Conservation (phyloP, 495 filamentous ascomycete species). For the Pseudomonodictys pantanalensis region DNA sequence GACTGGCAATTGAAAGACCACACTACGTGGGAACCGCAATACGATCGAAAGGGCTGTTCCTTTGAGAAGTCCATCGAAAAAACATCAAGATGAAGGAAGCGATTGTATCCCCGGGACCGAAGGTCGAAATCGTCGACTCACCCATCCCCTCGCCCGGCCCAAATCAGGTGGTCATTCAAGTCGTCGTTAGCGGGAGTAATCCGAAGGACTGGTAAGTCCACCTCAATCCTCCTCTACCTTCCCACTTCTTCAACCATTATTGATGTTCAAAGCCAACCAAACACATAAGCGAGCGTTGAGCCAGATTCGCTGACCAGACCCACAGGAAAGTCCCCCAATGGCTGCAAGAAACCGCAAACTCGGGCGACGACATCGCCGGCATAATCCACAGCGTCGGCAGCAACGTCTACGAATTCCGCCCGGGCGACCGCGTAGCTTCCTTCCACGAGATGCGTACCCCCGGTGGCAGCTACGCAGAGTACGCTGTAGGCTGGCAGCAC, state of each 20-base stretch:
- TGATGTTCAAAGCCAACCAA: background rate
- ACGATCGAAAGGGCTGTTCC: too few species aligned
- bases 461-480: slow-evolving; percentile 66
- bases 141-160: slow-evolving; percentile 59
- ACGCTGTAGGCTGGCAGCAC: slow-evolving; percentile 61
- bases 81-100: slow-evolving; percentile 69
- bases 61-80: too few species aligned
- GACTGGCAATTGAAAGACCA: too few species aligned
- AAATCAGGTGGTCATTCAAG: slow-evolving; percentile 67
- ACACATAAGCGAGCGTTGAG: too few species aligned
- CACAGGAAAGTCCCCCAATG: slow-evolving; percentile 42
- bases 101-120: slow-evolving; percentile 50
- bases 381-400: slow-evolving; percentile 61
- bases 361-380: slow-evolving; percentile 73
- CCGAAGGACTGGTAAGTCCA: slow-evolving; percentile 74
- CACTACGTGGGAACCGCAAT: too few species aligned
- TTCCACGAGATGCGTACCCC: slow-evolving; percentile 62
- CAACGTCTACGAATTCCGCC: slow-evolving; percentile 59
- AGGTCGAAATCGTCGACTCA: slow-evolving; percentile 61
- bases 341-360: slow-evolving; percentile 44
- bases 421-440: slow-evolving; percentile 67
- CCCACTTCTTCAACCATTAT: background rate
- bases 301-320: background rate
- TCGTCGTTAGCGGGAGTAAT: slow-evolving; percentile 66
- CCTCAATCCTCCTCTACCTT: background rate